A percentile compares a stretch with the other conserved stretches of the same genome.
These are phyloP conservation scores for Pleodorina starrii DNA, from an alignment of 139 green algal genomes.

Conservation along the genomic window DNA sequence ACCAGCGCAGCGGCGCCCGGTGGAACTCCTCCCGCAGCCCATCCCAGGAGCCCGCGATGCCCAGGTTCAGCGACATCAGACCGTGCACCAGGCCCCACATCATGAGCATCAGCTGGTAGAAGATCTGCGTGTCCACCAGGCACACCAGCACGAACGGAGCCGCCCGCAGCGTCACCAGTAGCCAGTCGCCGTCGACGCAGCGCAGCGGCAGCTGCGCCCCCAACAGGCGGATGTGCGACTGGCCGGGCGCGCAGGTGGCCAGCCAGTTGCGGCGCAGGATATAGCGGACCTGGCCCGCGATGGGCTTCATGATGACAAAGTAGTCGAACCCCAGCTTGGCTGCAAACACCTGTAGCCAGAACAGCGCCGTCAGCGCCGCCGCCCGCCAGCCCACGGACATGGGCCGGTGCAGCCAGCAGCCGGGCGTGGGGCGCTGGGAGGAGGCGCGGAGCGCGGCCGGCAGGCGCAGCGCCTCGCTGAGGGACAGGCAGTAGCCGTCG, in stretches of 20 bases:
- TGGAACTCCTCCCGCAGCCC: conserved; percentile 34
- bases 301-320: conserved; percentile 62
- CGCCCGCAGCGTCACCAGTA: conserved; percentile 50
- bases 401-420: conserved; percentile 48
- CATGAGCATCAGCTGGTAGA: conserved; percentile 62
- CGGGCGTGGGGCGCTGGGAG: conserved; percentile 5
- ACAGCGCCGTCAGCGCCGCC: conserved; percentile 46
- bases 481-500: conserved; percentile 46
- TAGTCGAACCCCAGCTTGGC: conserved; percentile 71
- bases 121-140: conserved; percentile 64
- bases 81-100: conserved; percentile 35
- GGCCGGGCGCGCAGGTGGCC: background rate
- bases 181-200: conserved; percentile 58
- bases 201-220: conserved; percentile 34
- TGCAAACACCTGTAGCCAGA: conserved; percentile 58
- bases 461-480: conserved; percentile 51
- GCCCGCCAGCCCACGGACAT: conserved; percentile 58
- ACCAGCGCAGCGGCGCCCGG: conserved; percentile 29
- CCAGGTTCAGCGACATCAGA: conserved; percentile 29
- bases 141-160: conserved; percentile 61
- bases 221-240: background rate
- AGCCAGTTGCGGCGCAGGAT: conserved; percentile 47
- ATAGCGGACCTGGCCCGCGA: conserved; percentile 41
- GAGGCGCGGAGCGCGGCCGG: conserved; percentile 40
- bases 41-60: conserved; percentile 35